Evolutionary conservation across 2,329 filamentous ascomycete species (phyloP), one percentile per base, ranked within the genome.

Genomic region (Neonectria coccinea): DNA sequence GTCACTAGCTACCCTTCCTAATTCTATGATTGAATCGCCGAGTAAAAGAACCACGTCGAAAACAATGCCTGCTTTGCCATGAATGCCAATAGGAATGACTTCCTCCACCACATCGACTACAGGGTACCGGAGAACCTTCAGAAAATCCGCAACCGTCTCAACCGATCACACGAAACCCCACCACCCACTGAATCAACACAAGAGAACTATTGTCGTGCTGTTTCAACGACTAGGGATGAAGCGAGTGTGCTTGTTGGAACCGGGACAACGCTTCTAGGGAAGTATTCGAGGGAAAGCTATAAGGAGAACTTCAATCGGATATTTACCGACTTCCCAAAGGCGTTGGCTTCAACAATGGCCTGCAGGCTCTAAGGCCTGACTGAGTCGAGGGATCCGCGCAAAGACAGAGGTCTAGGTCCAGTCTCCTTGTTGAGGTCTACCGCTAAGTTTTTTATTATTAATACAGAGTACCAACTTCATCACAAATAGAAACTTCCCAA

Each of bases 261-360:
- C 20, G 41, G 2, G 9, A 10, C 8, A 18, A 11, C 10, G 4
- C 20, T 18, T n/a, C 41, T 20, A 10, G 10, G 20, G 41, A 44
- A n/a, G 16, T 18, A 44, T 44, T 2, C 41, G 20, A 33, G 5
- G 41, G 16, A 44, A 18, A 20, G 5, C 41, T 18, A 18, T 18
- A n/a, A 20, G 11, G 20, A 1, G 41, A 44, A 20, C 1, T 45
- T 64, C 20, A 67, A 65, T 51, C 56, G 45, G 45, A 41, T 54
- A 33, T 72, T 74, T 27, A 71, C 53, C 3, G 54, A 36, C 44
- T 70, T 77, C 27, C 70, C 73, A 42, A 67, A 39, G 60, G 73
- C 48, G 57, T 73, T 50, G 68, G 71, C 11, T 74, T 76, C 57
- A 77, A 77, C 25, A 65, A 73, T 39, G 67, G 65, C 12, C 66